Conservation (phyloP, 768 basidiomycete genomes). For the Leucosporidium yakuticum region DNA sequence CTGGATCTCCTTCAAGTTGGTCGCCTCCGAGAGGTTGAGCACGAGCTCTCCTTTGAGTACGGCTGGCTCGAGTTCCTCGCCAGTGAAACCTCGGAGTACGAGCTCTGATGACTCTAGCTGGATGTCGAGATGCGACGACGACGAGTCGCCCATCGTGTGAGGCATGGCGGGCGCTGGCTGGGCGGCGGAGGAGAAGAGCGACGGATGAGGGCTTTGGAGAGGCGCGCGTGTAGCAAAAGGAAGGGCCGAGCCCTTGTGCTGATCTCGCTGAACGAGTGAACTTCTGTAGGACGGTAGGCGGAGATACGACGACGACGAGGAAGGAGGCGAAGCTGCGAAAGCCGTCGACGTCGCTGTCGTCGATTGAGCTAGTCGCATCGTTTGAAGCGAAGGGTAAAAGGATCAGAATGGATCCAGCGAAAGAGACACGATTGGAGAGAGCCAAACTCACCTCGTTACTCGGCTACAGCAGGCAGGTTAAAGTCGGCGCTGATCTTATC, state of each 20-base stretch:
- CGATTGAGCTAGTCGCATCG: too few relatives aligned
- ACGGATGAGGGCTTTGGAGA: too few relatives aligned
- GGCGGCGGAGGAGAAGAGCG: neutral
- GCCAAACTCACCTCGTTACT: too few relatives aligned
- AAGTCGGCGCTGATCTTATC: too few relatives aligned
- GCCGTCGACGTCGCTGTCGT: too few relatives aligned
- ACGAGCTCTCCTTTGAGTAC: slow-evolving; percentile 73
- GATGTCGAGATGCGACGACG: slow-evolving; percentile 56
- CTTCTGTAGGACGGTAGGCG: too few relatives aligned
- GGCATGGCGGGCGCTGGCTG: neutral
- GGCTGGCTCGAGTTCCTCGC: slow-evolving; percentile 71
- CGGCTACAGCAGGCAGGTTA: too few relatives aligned
- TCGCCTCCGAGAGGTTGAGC: slow-evolving; percentile 71
- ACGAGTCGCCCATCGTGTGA: slow-evolving; percentile 13
- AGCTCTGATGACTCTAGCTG: slow-evolving; percentile 64
- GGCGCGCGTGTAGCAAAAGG: neutral
- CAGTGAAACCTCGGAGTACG: slow-evolving; percentile 58
- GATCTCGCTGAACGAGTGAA: neutral
- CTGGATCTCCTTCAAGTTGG: slow-evolving; percentile 50
- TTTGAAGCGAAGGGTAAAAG: too few relatives aligned
- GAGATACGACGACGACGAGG: too few relatives aligned
- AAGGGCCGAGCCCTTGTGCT: neutral
- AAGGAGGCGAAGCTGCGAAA: too few relatives aligned
- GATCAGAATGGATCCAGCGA: too few relatives aligned
- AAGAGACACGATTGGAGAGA: too few relatives aligned